Conservation (phyloP, 345 rosid genomes). For the Rhodamnia rubescens region DNA sequence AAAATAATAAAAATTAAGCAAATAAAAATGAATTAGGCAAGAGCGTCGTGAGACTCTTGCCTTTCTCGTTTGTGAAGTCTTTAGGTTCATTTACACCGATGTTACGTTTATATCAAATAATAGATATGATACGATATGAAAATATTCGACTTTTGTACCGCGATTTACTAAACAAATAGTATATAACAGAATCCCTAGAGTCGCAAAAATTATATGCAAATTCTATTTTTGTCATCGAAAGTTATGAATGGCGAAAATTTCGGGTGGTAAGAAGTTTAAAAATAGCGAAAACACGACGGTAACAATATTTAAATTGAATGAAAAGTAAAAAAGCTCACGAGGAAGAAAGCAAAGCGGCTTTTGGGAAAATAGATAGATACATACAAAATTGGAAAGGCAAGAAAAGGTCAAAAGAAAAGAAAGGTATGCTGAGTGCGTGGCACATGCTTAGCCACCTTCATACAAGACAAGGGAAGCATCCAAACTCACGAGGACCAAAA, state of each 20-base stretch:
- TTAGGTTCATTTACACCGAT: no score
- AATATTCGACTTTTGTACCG: no score
- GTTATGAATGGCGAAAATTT: neutral
- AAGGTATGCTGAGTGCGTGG: neutral
- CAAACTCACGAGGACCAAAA: neutral
- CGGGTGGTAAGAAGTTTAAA: neutral
- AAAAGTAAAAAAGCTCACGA: neutral
- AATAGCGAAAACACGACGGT: neutral
- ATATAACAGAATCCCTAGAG: no score
- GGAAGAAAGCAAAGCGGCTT: neutral
- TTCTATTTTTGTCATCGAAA: neutral
- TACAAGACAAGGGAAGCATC: neutral
- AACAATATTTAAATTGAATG: neutral
- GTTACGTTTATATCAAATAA: no score
- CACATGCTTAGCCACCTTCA: conserved; percentile 1
- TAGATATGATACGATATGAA: no score
- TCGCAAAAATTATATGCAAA: neutral
- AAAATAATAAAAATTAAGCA: no score
- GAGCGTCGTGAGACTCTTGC: no score
- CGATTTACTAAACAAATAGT: no score
- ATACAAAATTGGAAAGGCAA: neutral
- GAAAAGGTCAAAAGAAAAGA: neutral
- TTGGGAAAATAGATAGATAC: neutral
- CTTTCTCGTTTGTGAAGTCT: no score
- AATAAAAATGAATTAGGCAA: no score